Evolutionary conservation across 495 filamentous ascomycete genomes (phyloP), one percentile per base, ranked within the genome.

Genomic region (Podospora didyma): DNA sequence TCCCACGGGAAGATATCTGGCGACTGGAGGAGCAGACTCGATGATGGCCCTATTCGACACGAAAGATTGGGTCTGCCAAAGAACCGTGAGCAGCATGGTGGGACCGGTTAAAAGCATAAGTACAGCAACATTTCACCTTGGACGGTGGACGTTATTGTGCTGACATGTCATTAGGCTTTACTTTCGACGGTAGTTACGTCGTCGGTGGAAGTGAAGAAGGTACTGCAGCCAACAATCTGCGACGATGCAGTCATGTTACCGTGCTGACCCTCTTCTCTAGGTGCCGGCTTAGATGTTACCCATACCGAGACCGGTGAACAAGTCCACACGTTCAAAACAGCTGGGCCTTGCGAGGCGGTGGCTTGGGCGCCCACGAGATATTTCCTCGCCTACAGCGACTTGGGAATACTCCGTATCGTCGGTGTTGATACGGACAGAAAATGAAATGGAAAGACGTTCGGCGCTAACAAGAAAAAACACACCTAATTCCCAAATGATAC

Each of bases 21-120:
- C 95, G 17, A 84, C 92, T 2, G 95, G 93, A 41, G 93, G 90
- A 9, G 87, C 86, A 51, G 95, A 98, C 71, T 89, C 91, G 1
- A 81, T 96, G 16, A 88, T 97, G 48, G 79, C 88, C 6, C 81
- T 97, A 16, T 98, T 92, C 88, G 92, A 97, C 68, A 96, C 95
- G 0, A 82, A 81, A 31, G 89, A 95, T 64, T 97, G 91, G 92
- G 86, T 94, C 51, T 96, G 90, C 66, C 79, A 86, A 47, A 84
- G 89, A 52, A 96, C 90, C 3, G 74, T 96, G 20, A 85, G 86
- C 19, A 82, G 82, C 52, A 87, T 90, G 69, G 78, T 80, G n/a
- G 90, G 90, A 0, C 85, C 88, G 5, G 87, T 97, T 22, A 86
- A 85, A 59, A 90, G 85, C 64, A 82, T 98, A 35, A 89, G 89